Base-by-base conservation (phyloP, 768 basidiomycete species). In the Mycena amicta region DNA sequence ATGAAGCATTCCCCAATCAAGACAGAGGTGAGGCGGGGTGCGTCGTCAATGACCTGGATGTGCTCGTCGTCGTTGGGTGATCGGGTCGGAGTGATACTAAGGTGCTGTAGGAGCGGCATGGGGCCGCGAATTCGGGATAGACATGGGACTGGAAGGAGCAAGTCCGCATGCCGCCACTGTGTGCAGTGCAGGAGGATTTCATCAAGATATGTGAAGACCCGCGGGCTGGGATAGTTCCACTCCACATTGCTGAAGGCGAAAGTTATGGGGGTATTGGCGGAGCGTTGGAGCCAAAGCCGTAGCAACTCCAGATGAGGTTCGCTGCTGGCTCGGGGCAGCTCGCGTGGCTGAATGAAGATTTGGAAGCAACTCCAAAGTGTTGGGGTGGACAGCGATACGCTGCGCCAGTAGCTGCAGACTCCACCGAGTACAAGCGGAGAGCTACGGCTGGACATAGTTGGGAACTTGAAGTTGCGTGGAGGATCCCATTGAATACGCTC, bases 41-140 rank as follows among this genome's bases (percentile, higher is more conserved):
- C 22, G 15, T n/a, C 2, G 53, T 41, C 37, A 16, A 57, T 43
- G 6, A 52, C 16, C 12, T 15, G 18, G 27, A 46, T 5, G 16
- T 3, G 27, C 8, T 46, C 45, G 45, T 46, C 22, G n/a, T 12
- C 12, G 23, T 12, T 8, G 12, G 40, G 50, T 2, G 26, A 6
- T 0, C n/a, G 22, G 25, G 4, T 29, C 3, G 59, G 55, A 11
- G 51, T 51, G 15, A 61, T 29, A 3, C 25, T 50, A 23, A 56
- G n/a, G 3, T 30, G 13, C 27, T 40, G 26, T 22, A 61, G 51
- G 5, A 52, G 31, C 16, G 59, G 55, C 54, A 61, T 56, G 6
- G 55, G 50, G 4, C 50, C 54, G 20, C 41, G 30, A 30, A 56
- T 46, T 4, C 45, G 2, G 25, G 16, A 25, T 16, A 56, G 33